Conservation (phyloP, 352 stramenopile genomes). For the Globisporangium barbulae region DNA sequence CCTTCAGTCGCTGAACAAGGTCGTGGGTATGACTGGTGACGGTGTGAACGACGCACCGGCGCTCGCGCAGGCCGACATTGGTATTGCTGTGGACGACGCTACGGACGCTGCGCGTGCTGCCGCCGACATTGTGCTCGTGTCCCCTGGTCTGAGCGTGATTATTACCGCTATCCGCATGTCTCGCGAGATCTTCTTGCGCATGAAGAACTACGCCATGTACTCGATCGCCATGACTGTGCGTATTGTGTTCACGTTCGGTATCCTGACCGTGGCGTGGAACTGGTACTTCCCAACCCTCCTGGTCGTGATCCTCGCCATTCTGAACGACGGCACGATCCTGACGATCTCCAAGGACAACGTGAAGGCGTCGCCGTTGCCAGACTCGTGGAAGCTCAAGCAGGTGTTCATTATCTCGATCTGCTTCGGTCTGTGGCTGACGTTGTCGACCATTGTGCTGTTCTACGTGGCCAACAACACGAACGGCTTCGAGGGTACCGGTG, state of each 20-base stretch:
- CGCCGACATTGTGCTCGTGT: conserved; percentile 88
- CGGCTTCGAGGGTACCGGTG: conserved; percentile 45
- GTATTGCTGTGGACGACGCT: conserved; percentile 89
- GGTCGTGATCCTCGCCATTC: conserved; percentile 88
- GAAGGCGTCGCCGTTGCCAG: conserved; percentile 47
- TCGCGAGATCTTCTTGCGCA: conserved; percentile 88
- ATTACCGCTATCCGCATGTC: conserved; percentile 88
- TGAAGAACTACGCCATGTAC: conserved; percentile 93
- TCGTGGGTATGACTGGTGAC: conserved; percentile 84
- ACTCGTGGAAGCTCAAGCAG: conserved; percentile 72
- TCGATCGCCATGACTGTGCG: conserved; percentile 87
- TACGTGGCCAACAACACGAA: conserved; percentile 52
- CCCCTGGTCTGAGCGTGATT: conserved; percentile 83
- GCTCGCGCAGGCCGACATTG: conserved; percentile 87
- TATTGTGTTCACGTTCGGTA: conserved; percentile 87
- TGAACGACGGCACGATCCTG: conserved; percentile 89
- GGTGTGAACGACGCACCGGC: conserved; percentile 92
- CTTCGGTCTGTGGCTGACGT: conserved; percentile 63
- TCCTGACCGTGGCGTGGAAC: conserved; percentile 85
- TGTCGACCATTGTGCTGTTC: conserved; percentile 69
- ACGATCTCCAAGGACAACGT: conserved; percentile 82
- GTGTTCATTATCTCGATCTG: conserved; percentile 68
- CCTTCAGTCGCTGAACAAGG: conserved; percentile 83
- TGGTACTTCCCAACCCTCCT: conserved; percentile 87
- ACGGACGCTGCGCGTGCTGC: conserved; percentile 88